Conservation (phyloP, 352 stramenopile genomes). For the Globisporangium alternatum region DNA sequence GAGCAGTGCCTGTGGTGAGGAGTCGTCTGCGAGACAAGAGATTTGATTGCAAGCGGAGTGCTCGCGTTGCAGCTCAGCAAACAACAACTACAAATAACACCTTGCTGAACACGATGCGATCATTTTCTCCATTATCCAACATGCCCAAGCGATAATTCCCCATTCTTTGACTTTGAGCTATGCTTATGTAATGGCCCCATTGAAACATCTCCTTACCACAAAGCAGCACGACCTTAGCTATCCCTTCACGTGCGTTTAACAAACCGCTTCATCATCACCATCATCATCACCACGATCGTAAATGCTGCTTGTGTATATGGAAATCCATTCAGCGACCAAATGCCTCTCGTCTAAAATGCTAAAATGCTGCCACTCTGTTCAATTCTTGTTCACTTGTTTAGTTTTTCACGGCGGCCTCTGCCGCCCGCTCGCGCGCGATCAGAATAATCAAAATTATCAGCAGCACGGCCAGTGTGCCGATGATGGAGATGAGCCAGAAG, state of each 20-base stretch:
- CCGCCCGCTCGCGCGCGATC: conserved; percentile 53
- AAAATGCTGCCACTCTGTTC: not conserved
- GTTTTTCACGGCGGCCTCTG: conserved; percentile 14
- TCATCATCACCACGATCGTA: too few species aligned
- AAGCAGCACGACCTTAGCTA: not conserved
- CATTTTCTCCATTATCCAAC: conserved; percentile 15
- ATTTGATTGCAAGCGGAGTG: conserved; percentile 3
- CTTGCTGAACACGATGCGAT: conserved; percentile 30
- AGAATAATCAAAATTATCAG: conserved; percentile 79
- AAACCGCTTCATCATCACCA: not conserved
- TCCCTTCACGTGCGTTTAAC: not conserved
- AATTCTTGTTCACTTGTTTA: conserved; percentile 5
- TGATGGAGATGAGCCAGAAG: conserved; percentile 75
- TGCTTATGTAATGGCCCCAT: not conserved
- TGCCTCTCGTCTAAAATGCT: not conserved
- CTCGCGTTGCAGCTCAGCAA: conserved; percentile 1
- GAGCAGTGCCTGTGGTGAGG: not conserved
- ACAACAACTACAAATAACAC: conserved; percentile 13
- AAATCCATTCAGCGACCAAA: not conserved
- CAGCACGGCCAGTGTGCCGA: conserved; percentile 61
- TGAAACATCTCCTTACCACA: not conserved
- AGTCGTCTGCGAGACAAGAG: not conserved
- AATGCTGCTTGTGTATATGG: not conserved
- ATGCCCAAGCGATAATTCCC: not conserved
- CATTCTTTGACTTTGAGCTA: not conserved